Base-by-base conservation (phyloP, 345 rosid species). In the Orychophragmus violaceus region DNA sequence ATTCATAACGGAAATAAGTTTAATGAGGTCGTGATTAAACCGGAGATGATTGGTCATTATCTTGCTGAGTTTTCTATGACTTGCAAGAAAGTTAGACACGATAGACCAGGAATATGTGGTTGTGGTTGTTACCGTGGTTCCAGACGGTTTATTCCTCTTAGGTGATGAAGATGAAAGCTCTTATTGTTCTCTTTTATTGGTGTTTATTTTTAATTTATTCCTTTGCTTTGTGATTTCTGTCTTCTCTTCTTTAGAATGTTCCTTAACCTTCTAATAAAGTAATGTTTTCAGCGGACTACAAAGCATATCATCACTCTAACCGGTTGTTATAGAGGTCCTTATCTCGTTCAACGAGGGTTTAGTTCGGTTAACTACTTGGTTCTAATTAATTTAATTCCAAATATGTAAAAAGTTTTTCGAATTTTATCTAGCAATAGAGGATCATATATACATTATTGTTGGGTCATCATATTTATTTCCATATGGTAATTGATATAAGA, bases 141-240 rank as follows among this genome's bases (percentile, higher is more conserved):
- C 10, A 84, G 87, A 5, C 80, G 95, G 84, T 88, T 88, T 81
- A 86, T 86, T 72, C 89, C 91, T 48, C 86, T 88, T 72, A 84
- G 78, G 81, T 33, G 58, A 48, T 17, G 12, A 44, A 44, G 11
- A 9, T 8, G 10, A 24, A 17, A 17, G 12, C 11, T 17, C 49
- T 44, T 41, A 8, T 44, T 17, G 12, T 44, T 14, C 3, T 44
- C 23, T 7, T 44, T 8, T 44, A 18, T 44, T 44, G 10, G 2
- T 44, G 11, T 14, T 17, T 19, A 6, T 14, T 39, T n/a, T 39
- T 39, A n/a, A n/a, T 39, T 39, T 39, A 6, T n/a, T 37, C 7
- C 2, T 13, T 13, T 13, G 37, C 6, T 39, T 5, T 39, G 45
- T 39, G 45, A 17, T 18, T 32, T 9, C 0, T 32, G 0, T 32